These are phyloP conservation scores for Ottelia alismoides DNA, from an alignment of 106 monocot genomes.

Conservation along the genomic window DNA sequence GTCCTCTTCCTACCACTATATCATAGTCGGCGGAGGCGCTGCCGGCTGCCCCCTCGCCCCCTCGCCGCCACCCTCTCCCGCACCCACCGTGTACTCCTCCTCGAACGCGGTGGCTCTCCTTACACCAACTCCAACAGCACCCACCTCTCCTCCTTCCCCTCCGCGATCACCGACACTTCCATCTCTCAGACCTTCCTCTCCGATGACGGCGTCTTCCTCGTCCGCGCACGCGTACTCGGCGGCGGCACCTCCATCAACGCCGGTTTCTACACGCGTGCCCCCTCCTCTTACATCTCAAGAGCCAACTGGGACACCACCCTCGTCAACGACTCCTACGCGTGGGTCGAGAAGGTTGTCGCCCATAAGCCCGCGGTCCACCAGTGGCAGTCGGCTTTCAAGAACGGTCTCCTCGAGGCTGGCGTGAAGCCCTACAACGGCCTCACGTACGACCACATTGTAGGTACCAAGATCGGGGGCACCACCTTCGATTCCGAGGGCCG, in stretches of 20 bases:
- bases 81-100: neutral
- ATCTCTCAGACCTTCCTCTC: slow-evolving; percentile 2
- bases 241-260: slow-evolving; percentile 9
- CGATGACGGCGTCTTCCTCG: slow-evolving; percentile 2
- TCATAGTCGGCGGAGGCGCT: slow-evolving; percentile 6
- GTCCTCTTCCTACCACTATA: slow-evolving; percentile 7
- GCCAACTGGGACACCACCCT: slow-evolving; percentile 1
- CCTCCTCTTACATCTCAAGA: neutral
- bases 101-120: slow-evolving; percentile 10
- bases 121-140: neutral
- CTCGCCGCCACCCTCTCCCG: slow-evolving; percentile 12
- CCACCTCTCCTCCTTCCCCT: neutral
- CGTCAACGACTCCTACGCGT: slow-evolving; percentile 7
- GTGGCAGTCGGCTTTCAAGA: slow-evolving; percentile 9
- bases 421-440: slow-evolving; percentile 9
- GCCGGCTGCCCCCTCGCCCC: slow-evolving; percentile 23
- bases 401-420: slow-evolving; percentile 6
- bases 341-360: slow-evolving; percentile 12
- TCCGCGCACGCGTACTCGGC: slow-evolving; percentile 8
- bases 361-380: neutral
- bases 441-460: slow-evolving; percentile 6
- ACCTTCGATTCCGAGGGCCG: no score
- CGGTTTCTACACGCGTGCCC: slow-evolving; percentile 6
- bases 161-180: neutral
- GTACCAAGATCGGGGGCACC: slow-evolving; percentile 13